Evolutionary conservation across 2,329 filamentous ascomycete genomes (phyloP).

Genomic region (Aspergillus pseudonomiae): DNA sequence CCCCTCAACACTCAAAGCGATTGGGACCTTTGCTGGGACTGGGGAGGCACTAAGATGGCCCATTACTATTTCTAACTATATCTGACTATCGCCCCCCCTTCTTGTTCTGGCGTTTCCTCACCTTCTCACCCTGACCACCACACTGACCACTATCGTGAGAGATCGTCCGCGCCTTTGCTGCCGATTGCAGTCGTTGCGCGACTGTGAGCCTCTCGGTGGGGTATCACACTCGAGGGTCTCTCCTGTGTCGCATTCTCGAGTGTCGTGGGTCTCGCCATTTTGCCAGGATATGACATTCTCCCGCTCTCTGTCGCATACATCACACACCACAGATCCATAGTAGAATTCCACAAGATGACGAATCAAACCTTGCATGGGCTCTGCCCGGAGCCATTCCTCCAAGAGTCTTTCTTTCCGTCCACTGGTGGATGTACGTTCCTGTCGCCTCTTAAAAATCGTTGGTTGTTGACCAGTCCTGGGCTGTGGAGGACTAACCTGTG

Average conservation of each 20-base stretch:
- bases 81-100: slow-evolving; percentile 21
- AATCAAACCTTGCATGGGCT: slow-evolving; percentile 41
- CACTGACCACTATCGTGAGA: background rate
- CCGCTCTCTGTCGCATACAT: slow-evolving; percentile 14
- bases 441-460: background rate
- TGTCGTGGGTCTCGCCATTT: background rate
- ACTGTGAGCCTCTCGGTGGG: slow-evolving; percentile 25
- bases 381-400: slow-evolving; percentile 72
- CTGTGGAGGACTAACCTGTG: background rate
- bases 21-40: background rate
- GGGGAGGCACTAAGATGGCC: slow-evolving; percentile 6
- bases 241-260: background rate
- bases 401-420: slow-evolving; percentile 61
- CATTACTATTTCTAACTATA: slow-evolving; percentile 24
- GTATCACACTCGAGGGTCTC: slow-evolving; percentile 17
- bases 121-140: slow-evolving; percentile 14
- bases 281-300: slow-evolving; percentile 19
- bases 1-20: background rate
- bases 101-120: slow-evolving; percentile 15
- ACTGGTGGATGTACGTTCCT: slow-evolving; percentile 68
- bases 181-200: slow-evolving; percentile 19
- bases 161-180: slow-evolving; percentile 2
- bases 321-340: slow-evolving; percentile 4
- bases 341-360: slow-evolving; percentile 25
- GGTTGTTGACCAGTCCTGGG: slow-evolving; percentile 15